Base-by-base conservation (phyloP, 257 asterid genomes). In the Eucommia ulmoides region DNA sequence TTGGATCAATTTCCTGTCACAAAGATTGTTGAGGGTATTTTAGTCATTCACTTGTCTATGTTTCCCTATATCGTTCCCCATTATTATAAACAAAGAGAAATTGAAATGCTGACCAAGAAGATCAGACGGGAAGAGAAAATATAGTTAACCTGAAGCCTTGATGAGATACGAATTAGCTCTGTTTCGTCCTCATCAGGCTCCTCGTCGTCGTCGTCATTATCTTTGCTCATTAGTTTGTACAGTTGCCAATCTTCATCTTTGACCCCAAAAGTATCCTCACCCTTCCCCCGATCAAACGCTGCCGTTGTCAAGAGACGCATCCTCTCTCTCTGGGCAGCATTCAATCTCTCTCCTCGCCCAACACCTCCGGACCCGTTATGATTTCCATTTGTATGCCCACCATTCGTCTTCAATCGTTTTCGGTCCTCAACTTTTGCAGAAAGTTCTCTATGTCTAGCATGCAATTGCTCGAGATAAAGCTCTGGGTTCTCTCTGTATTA, bases 191-290 rank as follows among this genome's bases (percentile, higher is more conserved):
- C 72, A 63, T 75, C 93, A 24, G 75, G 88, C 60, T 70, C 60
- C 49, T 71, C 75, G 19, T 71, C 71, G 5, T 85, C 98, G 7
- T 88, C 97, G 10, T 89, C 96, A 50, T 85, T 85, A 68, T 79
- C 98, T 68, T 65, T 66, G 60, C 98, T 81, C 98, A 86, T 91
- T 48, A 78, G 79, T 78, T 91, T 91, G 85, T 91, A 91, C 29
- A 91, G 96, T 67, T 85, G 93, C 98, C 98, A 91, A 65, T 91
- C 98, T 64, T 91, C 98, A 56, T 91, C 98, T 65, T 50, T 86
- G 22, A 76, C 65, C 26, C 98, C 98, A 50, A 91, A 89, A 56
- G 98, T 85, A 58, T 91, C 98, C 78, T 91, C 98, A 50, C 96
- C 98, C 65, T 91, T 91, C 44, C 98, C 98, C 18, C 96, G 76